Percentiles rank a stretch among this genome's conserved stretches.
phyloP scores from a whole-genome alignment of 1,284 basidiomycete genomes.

The Paramarasmius palmivorus region DNA sequence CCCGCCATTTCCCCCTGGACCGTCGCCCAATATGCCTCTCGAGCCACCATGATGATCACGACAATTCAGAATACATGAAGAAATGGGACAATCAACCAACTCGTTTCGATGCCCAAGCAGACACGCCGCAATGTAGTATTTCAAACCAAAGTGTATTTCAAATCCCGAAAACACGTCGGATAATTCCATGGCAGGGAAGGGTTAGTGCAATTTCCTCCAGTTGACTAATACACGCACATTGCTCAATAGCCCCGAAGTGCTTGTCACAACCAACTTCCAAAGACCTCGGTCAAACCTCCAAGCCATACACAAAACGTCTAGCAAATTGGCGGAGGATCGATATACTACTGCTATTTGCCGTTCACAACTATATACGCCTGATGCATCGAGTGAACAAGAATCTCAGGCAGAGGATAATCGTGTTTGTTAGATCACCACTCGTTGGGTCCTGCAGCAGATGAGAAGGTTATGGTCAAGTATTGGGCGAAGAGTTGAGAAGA shows the following conservation, averaged over 20 bases:
- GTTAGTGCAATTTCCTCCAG: slow-evolving; percentile 60
- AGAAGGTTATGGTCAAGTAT: slow-evolving; percentile 78
- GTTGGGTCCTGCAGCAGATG: slow-evolving; percentile 65
- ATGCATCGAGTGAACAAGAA: slow-evolving; percentile 99
- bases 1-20: neutral
- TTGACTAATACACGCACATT: neutral
- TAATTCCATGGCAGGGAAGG: slow-evolving; percentile 97
- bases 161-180: slow-evolving; percentile 99
- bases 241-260: slow-evolving; percentile 81
- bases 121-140: slow-evolving; percentile 92
- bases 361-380: slow-evolving; percentile 92
- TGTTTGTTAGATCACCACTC: slow-evolving; percentile 90
- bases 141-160: slow-evolving; percentile 89
- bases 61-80: slow-evolving; percentile 95
- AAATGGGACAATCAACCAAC: slow-evolving; percentile 94
- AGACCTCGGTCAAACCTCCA: slow-evolving; percentile 88
- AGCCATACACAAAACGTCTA: slow-evolving; percentile 71
- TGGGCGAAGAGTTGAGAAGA: slow-evolving; percentile 99
- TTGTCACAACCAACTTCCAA: slow-evolving; percentile 95
- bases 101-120: slow-evolving; percentile 87
- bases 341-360: slow-evolving; percentile 89
- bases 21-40: slow-evolving; percentile 72
- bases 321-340: slow-evolving; percentile 80
- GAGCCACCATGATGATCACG: slow-evolving; percentile 95
- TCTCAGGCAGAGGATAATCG: slow-evolving; percentile 91